Base-by-base conservation (phyloP, 768 basidiomycete genomes). In the Podaxis sp. region DNA sequence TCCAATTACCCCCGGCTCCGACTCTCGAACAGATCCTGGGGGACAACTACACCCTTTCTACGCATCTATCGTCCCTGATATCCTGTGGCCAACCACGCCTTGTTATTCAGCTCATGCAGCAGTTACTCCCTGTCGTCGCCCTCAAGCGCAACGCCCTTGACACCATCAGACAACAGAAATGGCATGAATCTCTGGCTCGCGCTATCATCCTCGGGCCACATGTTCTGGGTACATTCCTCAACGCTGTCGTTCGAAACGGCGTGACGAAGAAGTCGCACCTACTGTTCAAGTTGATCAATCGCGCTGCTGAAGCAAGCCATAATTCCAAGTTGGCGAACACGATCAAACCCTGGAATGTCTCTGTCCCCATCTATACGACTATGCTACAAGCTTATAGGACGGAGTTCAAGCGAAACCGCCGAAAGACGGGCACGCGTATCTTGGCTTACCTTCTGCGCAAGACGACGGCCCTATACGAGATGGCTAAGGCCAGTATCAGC, bases 301-400 rank as follows among this genome's bases (percentile, higher is more conserved):
- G 6, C 6, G 59, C 59, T n/a, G 42, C 50, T 14, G 9, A 27
- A n/a, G 44, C 35, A n/a, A 61, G 59, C n/a, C 40, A 23, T 4
- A 35, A 55, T 40, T 14, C 7, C 10, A 10, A 25, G 5, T 13
- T 25, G 5, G 36, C 23, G 18, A 56, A 54, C n/a, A 61, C 53
- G 7, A 50, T 58, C 10, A 28, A 40, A 21, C 84, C 87, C 0
- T 94, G 91, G 91, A 76, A 77, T 56, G 71, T 93, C 18, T 82
- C 86, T 6, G 72, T 86, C 2, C 77, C 85, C 7, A 84, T 88
- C 1, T 93, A 90, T 68, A 92, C 89, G 1, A 73, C 82, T 52
- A 90, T 92, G 85, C 69, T 93, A 59, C 77, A 84, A 50, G 74
- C 82, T 35, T 91, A 89, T 63, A 79, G 74, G 0, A 65, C 68